Conservation (phyloP, 805 yeast species). For the Nakazawaea holstii region DNA sequence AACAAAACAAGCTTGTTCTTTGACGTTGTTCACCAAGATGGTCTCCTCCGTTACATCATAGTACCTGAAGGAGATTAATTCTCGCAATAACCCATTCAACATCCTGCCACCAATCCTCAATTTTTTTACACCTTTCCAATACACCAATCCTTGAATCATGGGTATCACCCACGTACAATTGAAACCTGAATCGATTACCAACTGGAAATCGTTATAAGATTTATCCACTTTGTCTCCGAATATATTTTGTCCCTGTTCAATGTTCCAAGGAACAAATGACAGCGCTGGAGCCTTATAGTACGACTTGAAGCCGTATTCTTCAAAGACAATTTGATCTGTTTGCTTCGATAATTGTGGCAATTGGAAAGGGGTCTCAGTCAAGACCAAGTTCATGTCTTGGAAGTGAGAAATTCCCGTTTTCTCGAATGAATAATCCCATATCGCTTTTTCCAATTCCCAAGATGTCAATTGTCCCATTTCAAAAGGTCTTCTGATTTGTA, state of each 20-base stretch:
- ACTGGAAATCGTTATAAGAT: slow-evolving; percentile 50
- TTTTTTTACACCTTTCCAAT: slow-evolving; percentile 71
- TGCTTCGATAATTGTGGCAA: slow-evolving; percentile 76
- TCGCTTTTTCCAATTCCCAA: slow-evolving; percentile 84
- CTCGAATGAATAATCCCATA: slow-evolving; percentile 82
- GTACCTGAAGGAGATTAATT: slow-evolving; percentile 82
- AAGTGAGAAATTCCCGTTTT: slow-evolving; percentile 22
- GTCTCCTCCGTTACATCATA: slow-evolving; percentile 94
- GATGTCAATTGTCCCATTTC: slow-evolving; percentile 86
- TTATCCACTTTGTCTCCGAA: slow-evolving; percentile 15
- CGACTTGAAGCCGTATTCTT: slow-evolving; percentile 78
- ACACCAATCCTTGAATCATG: slow-evolving; percentile 68
- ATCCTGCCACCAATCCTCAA: slow-evolving; percentile 85
- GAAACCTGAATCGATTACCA: slow-evolving; percentile 86
- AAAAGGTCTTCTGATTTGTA: slow-evolving; percentile 72
- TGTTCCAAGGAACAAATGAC: slow-evolving; percentile 60
- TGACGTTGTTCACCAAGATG: slow-evolving; percentile 74
- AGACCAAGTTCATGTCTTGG: slow-evolving; percentile 52
- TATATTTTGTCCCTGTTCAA: slow-evolving; percentile 20
- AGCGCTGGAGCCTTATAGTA: slow-evolving; percentile 64
- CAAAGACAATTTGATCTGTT: slow-evolving; percentile 89
- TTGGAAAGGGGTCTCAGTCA: slow-evolving; percentile 79
- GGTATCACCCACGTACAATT: slow-evolving; percentile 87
- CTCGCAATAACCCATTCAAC: slow-evolving; percentile 77
- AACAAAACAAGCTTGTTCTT: slow-evolving; percentile 72